A percentile compares a stretch with the other conserved stretches of the same genome.
Evolutionary conservation across 371 early-diverging fungal species (phyloP).

Genomic region (Dinochytrium kinnereticum): DNA sequence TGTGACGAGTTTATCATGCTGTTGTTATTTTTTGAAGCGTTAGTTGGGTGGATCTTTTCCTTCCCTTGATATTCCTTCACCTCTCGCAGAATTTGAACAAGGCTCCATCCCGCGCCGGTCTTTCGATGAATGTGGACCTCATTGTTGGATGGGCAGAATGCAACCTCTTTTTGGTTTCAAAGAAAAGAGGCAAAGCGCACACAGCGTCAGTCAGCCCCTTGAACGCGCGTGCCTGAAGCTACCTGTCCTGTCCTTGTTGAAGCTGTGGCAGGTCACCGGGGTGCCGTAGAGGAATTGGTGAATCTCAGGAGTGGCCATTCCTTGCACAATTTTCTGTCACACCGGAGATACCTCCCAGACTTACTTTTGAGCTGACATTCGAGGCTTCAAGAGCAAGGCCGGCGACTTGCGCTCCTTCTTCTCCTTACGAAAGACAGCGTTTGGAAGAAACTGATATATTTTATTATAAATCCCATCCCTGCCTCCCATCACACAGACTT

Average conservation of each 20-base stretch:
- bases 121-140: conserved; percentile 87
- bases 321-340: no score
- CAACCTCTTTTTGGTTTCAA: conserved; percentile 89
- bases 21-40: background rate
- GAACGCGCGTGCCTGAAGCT: no score
- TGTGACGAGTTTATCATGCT: conserved; percentile 97
- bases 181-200: no score
- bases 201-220: no score
- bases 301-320: conserved; percentile 64
- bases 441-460: no score
- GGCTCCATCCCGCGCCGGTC: conserved; percentile 62
- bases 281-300: conserved; percentile 65
- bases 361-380: no score
- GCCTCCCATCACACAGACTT: background rate
- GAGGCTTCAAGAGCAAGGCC: no score
- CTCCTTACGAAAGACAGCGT: no score
- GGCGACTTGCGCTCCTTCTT: background rate
- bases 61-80: conserved; percentile 28
- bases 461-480: background rate
- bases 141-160: conserved; percentile 87
- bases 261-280: conserved; percentile 91
- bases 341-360: background rate
- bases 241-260: conserved; percentile 87
- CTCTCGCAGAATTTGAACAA: conserved; percentile 75
- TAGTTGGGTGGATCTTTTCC: background rate